Conservation (phyloP, 1,284 basidiomycete species). For the Limonomyces culmigenus region DNA sequence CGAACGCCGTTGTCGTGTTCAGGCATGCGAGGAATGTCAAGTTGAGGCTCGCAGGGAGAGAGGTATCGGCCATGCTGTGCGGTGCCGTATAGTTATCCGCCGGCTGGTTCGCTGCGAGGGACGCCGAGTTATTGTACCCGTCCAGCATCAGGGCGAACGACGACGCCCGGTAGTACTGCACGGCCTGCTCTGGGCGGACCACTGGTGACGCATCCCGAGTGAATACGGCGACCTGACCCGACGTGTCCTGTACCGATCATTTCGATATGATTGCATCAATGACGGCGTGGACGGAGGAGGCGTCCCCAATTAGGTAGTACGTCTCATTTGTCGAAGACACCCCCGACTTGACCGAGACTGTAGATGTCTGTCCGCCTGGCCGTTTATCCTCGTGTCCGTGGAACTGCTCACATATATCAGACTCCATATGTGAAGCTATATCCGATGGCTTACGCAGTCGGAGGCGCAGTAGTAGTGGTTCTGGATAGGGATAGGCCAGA, state of each 20-base stretch:
- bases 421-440: neutral
- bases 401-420: neutral
- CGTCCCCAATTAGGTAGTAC: slow-evolving; percentile 2
- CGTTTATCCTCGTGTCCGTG: neutral
- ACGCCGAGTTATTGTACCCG: slow-evolving; percentile 11
- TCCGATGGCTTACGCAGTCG: neutral
- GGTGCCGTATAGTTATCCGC: slow-evolving; percentile 4
- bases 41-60: slow-evolving; percentile 8
- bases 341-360: neutral
- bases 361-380: neutral
- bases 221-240: too few species aligned
- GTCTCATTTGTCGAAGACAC: neutral
- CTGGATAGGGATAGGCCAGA: slow-evolving; percentile 1
- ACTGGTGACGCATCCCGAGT: too few species aligned
- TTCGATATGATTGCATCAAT: neutral
- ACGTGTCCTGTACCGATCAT: too few species aligned
- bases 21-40: slow-evolving; percentile 8
- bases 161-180: slow-evolving; percentile 14
- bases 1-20: slow-evolving; percentile 8
- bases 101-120: slow-evolving; percentile 6
- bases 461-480: neutral
- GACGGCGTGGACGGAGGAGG: slow-evolving; percentile 1
- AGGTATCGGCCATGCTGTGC: slow-evolving; percentile 4
- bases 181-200: slow-evolving; percentile 12
- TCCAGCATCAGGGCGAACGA: slow-evolving; percentile 11